Base-by-base conservation (phyloP, 1,284 basidiomycete genomes). In the Heterobasidion parviporum region DNA sequence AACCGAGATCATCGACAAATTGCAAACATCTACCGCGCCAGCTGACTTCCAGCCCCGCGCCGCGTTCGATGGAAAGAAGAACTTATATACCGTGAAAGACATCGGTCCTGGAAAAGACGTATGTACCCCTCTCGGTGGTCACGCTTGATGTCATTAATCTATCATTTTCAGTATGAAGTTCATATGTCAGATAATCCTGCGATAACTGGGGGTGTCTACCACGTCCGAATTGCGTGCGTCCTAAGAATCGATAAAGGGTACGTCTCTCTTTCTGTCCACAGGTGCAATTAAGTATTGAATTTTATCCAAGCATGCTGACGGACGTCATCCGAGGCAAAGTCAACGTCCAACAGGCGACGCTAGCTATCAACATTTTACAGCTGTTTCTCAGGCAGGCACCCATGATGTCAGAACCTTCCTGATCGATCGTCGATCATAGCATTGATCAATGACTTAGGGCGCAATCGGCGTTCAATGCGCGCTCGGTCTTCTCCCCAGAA, bases 1-100 rank as follows among this genome's bases (percentile, higher is more conserved):
- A 41, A 12, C 9, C 8, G 43, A 48, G 20, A 33, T 20, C 15
- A 41, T 35, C 7, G n/a, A 20, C n/a, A 8, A 32, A 7, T 26
- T 49, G 14, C n/a, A 49, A 12, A 14, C 18, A 8, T 47, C 4
- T 1, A n/a, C 5, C 14, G 2, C 10, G 43, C 51, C 51, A 8
- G 6, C 18, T 7, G 12, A 41, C 20, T 52, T 53, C 51, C 15
- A 43, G 18, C 38, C 51, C 9, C 51, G 51, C 20, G 51, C 38
- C n/a, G 51, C 51, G 15, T 53, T 43, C 15, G 51, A 53, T 20
- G 51, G 51, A 16, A 44, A 20, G 26, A 53, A 53, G 32, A 53
- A 53, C 12, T 10, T 53, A 10, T 53, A 53, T 16, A 12, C 51
- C 3, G 16, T 48, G 16, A 10, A 6, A 10, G 46, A 48, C 18